Evolutionary conservation across 805 yeast genomes (phyloP).

Genomic region (Candida multigemmis): DNA sequence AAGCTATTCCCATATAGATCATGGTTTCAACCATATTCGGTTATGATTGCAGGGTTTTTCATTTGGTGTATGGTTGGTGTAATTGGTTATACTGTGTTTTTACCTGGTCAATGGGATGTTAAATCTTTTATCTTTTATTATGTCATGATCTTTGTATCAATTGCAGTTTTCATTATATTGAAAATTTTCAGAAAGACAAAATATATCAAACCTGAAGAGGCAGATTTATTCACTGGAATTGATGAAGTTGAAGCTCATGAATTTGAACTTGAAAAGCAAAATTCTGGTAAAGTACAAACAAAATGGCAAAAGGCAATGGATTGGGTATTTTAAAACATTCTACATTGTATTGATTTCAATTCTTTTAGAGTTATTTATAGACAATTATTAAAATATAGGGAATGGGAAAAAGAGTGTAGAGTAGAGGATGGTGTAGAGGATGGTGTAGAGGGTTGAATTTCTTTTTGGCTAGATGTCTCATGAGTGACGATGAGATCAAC

Average conservation of each 20-base stretch:
- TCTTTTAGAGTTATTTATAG: background rate
- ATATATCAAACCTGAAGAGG: slow-evolving; percentile 32
- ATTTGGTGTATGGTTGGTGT: slow-evolving; percentile 39
- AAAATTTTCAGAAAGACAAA: slow-evolving; percentile 27
- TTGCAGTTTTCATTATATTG: slow-evolving; percentile 25
- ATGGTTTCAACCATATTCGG: slow-evolving; percentile 36
- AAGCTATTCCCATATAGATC: slow-evolving; percentile 28
- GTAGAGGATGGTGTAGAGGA: too few relatives aligned
- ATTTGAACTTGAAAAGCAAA: slow-evolving; percentile 22
- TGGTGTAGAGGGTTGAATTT: too few relatives aligned
- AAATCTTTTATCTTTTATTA: slow-evolving; percentile 61
- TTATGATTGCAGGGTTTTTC: slow-evolving; percentile 18
- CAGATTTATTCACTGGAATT: slow-evolving; percentile 36
- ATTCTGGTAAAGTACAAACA: slow-evolving; percentile 1
- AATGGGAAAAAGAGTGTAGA: too few relatives aligned
- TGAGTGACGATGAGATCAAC: too few relatives aligned
- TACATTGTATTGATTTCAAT: too few relatives aligned
- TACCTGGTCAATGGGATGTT: slow-evolving; percentile 56
- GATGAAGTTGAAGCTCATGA: slow-evolving; percentile 44
- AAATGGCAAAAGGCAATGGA: slow-evolving; percentile 5
- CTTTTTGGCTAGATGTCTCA: too few relatives aligned
- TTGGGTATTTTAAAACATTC: slow-evolving; percentile 13
- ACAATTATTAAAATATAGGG: background rate
- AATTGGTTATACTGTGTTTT: slow-evolving; percentile 64
- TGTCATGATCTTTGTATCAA: slow-evolving; percentile 51